Conservation (phyloP, 1,139 yeast species). For the Blastobotrys elegans region DNA sequence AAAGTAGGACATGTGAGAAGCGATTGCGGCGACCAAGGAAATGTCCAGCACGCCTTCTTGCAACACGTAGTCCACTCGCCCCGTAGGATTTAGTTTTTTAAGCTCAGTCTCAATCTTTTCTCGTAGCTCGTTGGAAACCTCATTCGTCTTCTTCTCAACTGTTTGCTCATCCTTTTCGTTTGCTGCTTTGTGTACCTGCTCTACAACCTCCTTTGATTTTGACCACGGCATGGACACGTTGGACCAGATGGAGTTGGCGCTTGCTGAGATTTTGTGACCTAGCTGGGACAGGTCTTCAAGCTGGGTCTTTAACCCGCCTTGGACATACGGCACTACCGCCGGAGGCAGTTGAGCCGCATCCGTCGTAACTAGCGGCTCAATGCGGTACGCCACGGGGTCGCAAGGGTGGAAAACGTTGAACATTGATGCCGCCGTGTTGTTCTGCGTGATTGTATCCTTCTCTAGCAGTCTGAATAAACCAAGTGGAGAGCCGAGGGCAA, state of each 20-base stretch:
- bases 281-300: slow-evolving; percentile 37
- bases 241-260: slow-evolving; percentile 45
- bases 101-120: slow-evolving; percentile 26
- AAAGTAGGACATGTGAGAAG: slow-evolving; percentile 84
- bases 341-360: slow-evolving; percentile 55
- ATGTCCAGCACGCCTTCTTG: slow-evolving; percentile 80
- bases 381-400: slow-evolving; percentile 82
- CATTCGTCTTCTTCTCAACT: background rate
- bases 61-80: slow-evolving; percentile 75
- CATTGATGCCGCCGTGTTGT: slow-evolving; percentile 45
- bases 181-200: slow-evolving; percentile 3
- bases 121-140: slow-evolving; percentile 15
- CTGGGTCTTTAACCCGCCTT: slow-evolving; percentile 43
- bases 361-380: slow-evolving; percentile 72
- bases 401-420: slow-evolving; percentile 83
- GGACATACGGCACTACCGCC: slow-evolving; percentile 53
- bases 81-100: slow-evolving; percentile 48
- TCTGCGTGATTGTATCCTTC: slow-evolving; percentile 5
- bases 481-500: slow-evolving; percentile 81
- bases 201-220: slow-evolving; percentile 1
- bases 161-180: background rate
- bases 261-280: slow-evolving; percentile 40
- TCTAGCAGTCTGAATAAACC: slow-evolving; percentile 63
- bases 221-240: slow-evolving; percentile 14
- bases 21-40: slow-evolving; percentile 71